Conservation (phyloP, 148 eudicot genomes). For the Amaranthus cruentus region DNA sequence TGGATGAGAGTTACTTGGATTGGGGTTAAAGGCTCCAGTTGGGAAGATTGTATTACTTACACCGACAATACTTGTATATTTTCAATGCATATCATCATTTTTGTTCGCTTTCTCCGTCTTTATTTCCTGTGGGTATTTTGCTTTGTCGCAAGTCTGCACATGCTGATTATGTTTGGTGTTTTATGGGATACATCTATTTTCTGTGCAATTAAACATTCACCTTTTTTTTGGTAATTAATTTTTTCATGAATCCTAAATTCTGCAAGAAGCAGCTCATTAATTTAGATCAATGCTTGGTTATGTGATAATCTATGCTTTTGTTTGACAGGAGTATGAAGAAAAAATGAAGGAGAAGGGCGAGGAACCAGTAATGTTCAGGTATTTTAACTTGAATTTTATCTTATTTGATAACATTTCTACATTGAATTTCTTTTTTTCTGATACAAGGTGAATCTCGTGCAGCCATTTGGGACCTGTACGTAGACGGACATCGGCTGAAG, state of each 20-base stretch:
- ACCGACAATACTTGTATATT: too few species aligned
- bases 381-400: not conserved
- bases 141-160: too few species aligned
- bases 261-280: not conserved
- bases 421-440: constrained; percentile 4
- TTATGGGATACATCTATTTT: not conserved
- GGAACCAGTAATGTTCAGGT: constrained; percentile 98
- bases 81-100: too few species aligned
- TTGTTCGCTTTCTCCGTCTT: too few species aligned
- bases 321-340: constrained; percentile 84
- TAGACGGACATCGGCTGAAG: constrained; percentile 68
- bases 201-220: not conserved
- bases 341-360: constrained; percentile 91
- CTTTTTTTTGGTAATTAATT: not conserved
- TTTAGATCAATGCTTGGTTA: not conserved
- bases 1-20: not conserved
- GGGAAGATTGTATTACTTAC: too few species aligned
- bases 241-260: not conserved
- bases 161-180: too few species aligned
- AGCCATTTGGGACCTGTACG: constrained; percentile 89
- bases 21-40: too few species aligned
- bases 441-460: constrained; percentile 32
- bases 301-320: constrained; percentile 10
- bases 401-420: not conserved
- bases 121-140: too few species aligned